Evolutionary conservation across 106 monocot species (phyloP), one percentile per base, ranked within the genome.

Genomic region (Dendrobium huoshanense): DNA sequence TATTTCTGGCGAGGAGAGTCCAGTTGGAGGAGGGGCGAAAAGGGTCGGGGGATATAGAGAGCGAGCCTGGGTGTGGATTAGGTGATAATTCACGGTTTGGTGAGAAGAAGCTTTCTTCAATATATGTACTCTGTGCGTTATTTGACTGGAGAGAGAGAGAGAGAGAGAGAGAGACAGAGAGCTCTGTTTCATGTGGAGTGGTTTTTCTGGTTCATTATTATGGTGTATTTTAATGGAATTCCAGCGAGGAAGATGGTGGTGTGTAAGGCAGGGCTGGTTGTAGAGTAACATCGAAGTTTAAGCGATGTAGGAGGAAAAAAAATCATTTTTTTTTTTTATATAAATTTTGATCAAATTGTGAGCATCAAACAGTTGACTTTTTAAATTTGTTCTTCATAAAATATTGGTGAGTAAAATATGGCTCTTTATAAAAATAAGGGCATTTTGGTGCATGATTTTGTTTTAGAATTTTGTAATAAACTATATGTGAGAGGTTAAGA

Each of bases 281-380:
- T 61, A 22, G 61, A 61, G 61, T 61, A 61, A 61, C 61, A n/a
- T 61, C 22, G 61, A 61, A 61, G 61, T 61, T 61, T n/a, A 61
- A 61, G 61, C 61, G n/a, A 22, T 15, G 48, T 7, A 1, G 58
- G 13, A 13, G 58, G 19, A 19, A 13, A 5, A 58, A 7, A 48
- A 48, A 48, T 48, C 48, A 48, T 48, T 48, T 48, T 48, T 48
- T 9, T 10, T 48, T 48, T 48, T 48, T 48, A 1, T 9, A 51
- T 13, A 51, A 13, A 15, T 13, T 51, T 51, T 11, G 51, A 51
- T 13, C 10, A 15, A 51, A 1, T 51, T 13, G 51, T 51, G 51
- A 0, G 51, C 51, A 51, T 51, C 15, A 51, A 51, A 9, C 13
- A 10, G 51, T 51, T 51, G 51, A 15, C 51, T 51, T 2, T 37